Evolutionary conservation across 169 alveolate genomes (phyloP), one percentile per base, ranked within the genome.

Genomic region (Eimeria falciformis): DNA sequence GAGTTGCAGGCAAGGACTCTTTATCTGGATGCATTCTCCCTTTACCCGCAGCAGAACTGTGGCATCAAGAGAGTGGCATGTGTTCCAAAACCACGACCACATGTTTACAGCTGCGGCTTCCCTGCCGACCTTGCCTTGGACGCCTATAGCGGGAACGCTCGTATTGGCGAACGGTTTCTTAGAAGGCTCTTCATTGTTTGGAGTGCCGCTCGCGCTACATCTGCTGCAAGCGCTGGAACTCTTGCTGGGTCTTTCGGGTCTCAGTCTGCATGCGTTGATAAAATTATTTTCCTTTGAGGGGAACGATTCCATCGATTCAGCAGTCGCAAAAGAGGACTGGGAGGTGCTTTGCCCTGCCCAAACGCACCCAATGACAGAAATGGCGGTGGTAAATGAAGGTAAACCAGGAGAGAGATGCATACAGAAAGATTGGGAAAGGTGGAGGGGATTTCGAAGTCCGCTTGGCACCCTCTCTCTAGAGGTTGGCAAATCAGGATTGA

Each of bases 1-100:
- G 89, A 55, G 33, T 33, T 55, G 75, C 55, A 81, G 56, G 21
- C 75, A 81, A 1, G 89, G 89, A 75, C 89, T 81, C 47, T 81
- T 75, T 6, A 81, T 6, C 56, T 81, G 75, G 21, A 81, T 81
- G 40, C 89, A 81, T 12, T 81, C 89, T 65, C 50, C 21, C 58
- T 25, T 23, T 18, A 50, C 3, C 11, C 21, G 50, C 58, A 81
- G 25, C 5, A 1, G 29, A 9, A 81, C 50, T 43, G 43, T 50
- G 37, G 89, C 89, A 33, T 55, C 73, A 2, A 81, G 77, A 6
- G 71, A 27, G 77, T 29, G 43, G 11, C 50, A 5, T 17, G 23
- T 4, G 5, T 17, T 21, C 89, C 89, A 81, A 55, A 81, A 14
- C 75, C 66, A 81, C 18, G 89, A 0, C 77, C 50, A 81, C 33